Evolutionary conservation across 441 rosid species (phyloP), one percentile per base, ranked within the genome.

Genomic region (Croton setiger): DNA sequence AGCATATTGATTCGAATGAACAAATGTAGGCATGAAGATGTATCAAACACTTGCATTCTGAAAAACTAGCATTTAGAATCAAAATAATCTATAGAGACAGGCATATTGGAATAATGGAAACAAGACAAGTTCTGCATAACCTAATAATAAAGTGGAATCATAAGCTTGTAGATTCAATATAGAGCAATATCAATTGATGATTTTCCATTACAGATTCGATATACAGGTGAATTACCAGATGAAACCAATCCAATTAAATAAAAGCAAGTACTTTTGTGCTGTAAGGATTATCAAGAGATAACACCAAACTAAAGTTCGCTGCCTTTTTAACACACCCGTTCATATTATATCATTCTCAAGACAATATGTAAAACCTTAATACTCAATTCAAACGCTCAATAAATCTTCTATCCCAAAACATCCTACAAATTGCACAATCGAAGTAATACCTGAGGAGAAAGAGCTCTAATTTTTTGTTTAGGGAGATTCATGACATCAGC

Each of bases 401-500:
- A 35, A 64, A 37, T 35, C n/a, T 27, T 17, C 17, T 14, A 41
- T 21, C 43, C 12, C 20, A 35, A 63, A 17, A 18, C 13, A 63
- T 31, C 15, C 41, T 27, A 27, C 14, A 3, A 66, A 23, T 0
- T 5, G 23, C 12, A 33, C 10, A 44, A 51, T 18, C 8, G 37
- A 55, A 60, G 1, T 0, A 55, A 47, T 71, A 93, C 98, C 98
- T 84, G 75, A 51, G 85, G 96, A 43, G 97, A 94, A 39, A 92
- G 84, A 12, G 81, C 89, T 72, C 79, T 75, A 48, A 94, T 69
- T 81, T 84, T 80, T 33, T 84, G 73, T 71, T 74, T 86, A 12
- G 82, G 80, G 15, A 91, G 82, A 71, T 79, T 90, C 81, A 88
- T 76, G 63, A 88, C 97, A 80, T 94, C 89, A 1, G 98, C 93